These are phyloP conservation scores for Penicillium flavigenum DNA, from an alignment of 495 filamentous ascomycete genomes.

Conservation along the genomic window DNA sequence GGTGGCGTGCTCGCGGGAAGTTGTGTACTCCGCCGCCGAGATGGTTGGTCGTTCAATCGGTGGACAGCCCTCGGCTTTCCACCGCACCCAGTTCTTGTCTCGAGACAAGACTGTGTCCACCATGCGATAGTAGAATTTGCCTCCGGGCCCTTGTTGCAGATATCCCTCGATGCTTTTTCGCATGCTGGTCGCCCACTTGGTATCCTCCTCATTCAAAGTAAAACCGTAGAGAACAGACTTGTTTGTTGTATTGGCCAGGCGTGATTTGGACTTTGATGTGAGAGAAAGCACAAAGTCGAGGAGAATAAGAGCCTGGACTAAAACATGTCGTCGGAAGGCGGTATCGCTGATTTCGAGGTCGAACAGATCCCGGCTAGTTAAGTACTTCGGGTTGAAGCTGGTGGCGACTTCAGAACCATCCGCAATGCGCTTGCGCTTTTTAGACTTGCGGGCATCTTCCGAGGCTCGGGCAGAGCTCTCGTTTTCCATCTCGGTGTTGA, in stretches of 20 bases:
- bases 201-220: constrained; percentile 74
- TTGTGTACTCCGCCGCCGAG: constrained; percentile 60
- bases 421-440: constrained; percentile 70
- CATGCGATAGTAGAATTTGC: constrained; percentile 91
- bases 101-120: constrained; percentile 91
- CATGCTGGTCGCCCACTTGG: constrained; percentile 76
- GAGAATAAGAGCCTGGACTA: constrained; percentile 91
- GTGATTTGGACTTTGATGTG: constrained; percentile 77
- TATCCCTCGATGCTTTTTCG: constrained; percentile 73
- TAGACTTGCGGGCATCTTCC: constrained; percentile 60
- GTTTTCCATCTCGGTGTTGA: constrained; percentile 66
- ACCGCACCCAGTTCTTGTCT: constrained; percentile 97
- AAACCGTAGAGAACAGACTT: constrained; percentile 84
- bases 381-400: constrained; percentile 93
- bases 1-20: constrained; percentile 61
- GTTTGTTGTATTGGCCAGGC: constrained; percentile 69
- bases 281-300: constrained; percentile 90
- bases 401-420: constrained; percentile 63
- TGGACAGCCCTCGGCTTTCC: constrained; percentile 93
- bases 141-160: constrained; percentile 65
- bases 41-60: constrained; percentile 74
- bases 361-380: constrained; percentile 93
- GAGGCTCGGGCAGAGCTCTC: constrained; percentile 48
- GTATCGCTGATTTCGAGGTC: constrained; percentile 93
- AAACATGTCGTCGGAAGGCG: constrained; percentile 86